These are phyloP conservation scores for Lasiodiplodia theobromae DNA, from an alignment of 2,329 filamentous ascomycete genomes.

Conservation along the genomic window DNA sequence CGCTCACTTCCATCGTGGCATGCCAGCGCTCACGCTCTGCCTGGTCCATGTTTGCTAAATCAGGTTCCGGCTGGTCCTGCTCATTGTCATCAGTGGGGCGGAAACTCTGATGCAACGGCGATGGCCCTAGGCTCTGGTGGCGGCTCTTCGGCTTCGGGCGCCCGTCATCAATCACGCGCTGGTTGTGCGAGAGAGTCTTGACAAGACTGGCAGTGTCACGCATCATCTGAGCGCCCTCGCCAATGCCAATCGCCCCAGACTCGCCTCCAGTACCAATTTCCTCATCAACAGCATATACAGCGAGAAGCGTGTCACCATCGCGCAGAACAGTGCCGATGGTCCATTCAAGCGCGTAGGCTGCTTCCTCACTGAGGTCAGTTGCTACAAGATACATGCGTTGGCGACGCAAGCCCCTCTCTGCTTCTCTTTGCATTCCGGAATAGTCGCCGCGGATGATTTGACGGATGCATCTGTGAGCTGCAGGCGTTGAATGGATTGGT, in stretches of 20 bases:
- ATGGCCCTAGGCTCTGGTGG: constrained; percentile 39
- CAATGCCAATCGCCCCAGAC: constrained; percentile 62
- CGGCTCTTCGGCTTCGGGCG: constrained; percentile 37
- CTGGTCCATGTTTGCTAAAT: constrained; percentile 52
- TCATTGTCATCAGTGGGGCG: constrained; percentile 38
- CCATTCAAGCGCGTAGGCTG: constrained; percentile 95
- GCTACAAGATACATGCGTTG: constrained; percentile 94
- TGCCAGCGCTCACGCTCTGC: constrained; percentile 80
- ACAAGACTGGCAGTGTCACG: constrained; percentile 78
- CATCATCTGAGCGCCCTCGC: constrained; percentile 77
- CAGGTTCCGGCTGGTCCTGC: constrained; percentile 34
- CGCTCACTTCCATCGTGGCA: constrained; percentile 83
- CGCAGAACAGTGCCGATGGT: constrained; percentile 93
- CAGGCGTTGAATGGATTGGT: constrained; percentile 76
- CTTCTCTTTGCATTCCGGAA: constrained; percentile 74
- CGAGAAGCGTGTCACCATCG: constrained; percentile 91
- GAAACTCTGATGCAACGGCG: constrained; percentile 44
- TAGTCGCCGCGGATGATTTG: constrained; percentile 93
- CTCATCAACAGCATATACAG: constrained; percentile 93
- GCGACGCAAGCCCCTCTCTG: constrained; percentile 77
- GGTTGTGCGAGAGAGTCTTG: constrained; percentile 63
- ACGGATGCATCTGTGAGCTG: constrained; percentile 81
- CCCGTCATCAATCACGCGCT: constrained; percentile 37
- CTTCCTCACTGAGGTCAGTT: constrained; percentile 92
- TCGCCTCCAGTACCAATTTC: constrained; percentile 64